Percentiles rank a stretch among this genome's conserved stretches.
Evolutionary conservation across 768 basidiomycete species (phyloP).

Genomic region (Dioszegia crocea): DNA sequence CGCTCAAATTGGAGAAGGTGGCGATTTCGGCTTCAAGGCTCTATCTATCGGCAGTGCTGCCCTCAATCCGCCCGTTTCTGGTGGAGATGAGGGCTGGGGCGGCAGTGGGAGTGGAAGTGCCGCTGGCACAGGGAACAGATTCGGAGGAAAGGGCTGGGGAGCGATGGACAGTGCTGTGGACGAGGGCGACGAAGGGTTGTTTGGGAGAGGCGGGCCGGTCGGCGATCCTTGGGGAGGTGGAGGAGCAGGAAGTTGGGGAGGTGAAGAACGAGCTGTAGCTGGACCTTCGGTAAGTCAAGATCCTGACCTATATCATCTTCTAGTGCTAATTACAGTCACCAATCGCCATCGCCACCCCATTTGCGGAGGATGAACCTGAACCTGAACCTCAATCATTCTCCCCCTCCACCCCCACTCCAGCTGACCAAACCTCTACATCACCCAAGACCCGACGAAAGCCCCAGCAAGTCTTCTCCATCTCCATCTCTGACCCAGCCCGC

Average conservation of each 20-base stretch:
- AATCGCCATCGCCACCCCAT: neutral
- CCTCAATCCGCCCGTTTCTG: neutral
- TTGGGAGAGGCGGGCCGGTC: slow-evolving; percentile 34
- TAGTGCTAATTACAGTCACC: slow-evolving; percentile 4
- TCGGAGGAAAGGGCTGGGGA: slow-evolving; percentile 42
- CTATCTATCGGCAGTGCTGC: slow-evolving; percentile 29
- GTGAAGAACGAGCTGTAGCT: neutral
- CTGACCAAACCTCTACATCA: neutral
- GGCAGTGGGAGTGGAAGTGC: neutral
- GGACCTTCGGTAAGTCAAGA: slow-evolving; percentile 4
- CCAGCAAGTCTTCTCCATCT: slow-evolving; percentile 69
- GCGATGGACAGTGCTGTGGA: slow-evolving; percentile 32
- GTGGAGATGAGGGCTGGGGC: slow-evolving; percentile 7
- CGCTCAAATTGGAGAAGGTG: neutral
- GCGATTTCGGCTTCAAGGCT: slow-evolving; percentile 36
- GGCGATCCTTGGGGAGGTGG: neutral
- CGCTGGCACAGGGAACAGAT: slow-evolving; percentile 5
- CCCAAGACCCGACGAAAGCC: slow-evolving; percentile 2
- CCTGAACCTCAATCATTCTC: neutral
- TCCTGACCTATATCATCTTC: neutral
- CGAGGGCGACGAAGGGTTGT: slow-evolving; percentile 25
- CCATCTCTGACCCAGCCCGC: slow-evolving; percentile 94
- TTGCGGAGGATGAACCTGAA: neutral
- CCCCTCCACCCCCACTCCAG: neutral
- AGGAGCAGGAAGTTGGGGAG: slow-evolving; percentile 12